Evolutionary conservation across 257 asterid species (phyloP).

Genomic region (Gentiana straminea): DNA sequence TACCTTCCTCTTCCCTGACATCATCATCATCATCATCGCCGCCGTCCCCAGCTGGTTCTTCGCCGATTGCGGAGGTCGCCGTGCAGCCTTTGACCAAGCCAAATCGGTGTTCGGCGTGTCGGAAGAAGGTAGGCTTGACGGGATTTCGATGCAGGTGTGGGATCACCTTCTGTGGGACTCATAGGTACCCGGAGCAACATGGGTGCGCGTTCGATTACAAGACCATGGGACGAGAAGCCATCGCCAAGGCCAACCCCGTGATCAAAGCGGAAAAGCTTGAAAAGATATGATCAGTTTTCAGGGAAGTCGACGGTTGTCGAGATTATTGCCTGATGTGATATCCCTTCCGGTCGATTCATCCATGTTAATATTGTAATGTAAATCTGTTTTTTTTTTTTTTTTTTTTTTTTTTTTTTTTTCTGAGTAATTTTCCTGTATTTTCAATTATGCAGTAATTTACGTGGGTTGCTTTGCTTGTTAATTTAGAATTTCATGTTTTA

Average conservation of each 20-base stretch:
- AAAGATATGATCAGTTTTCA: constrained; percentile 40
- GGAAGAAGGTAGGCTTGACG: constrained; percentile 74
- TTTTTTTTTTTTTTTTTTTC: no score
- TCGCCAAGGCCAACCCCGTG: constrained; percentile 79
- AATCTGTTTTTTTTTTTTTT: background rate
- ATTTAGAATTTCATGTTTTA: no score
- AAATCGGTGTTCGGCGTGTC: constrained; percentile 53
- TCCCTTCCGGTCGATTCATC: no score
- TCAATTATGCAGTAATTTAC: no score
- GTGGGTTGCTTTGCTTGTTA: no score
- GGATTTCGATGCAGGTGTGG: constrained; percentile 88
- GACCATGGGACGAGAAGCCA: constrained; percentile 69
- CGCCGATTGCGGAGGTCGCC: constrained; percentile 5
- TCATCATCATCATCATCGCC: constrained; percentile 3
- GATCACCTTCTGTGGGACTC: constrained; percentile 73
- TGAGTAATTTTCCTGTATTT: no score
- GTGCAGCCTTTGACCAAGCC: constrained; percentile 21
- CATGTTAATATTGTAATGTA: constrained; percentile 11
- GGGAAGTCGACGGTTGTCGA: background rate
- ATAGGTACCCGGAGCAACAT: constrained; percentile 83
- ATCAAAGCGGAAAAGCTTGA: constrained; percentile 52
- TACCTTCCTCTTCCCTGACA: constrained; percentile 17
- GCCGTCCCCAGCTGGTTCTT: constrained; percentile 1
- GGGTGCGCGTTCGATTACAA: constrained; percentile 69
- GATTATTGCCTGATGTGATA: background rate